Percentiles rank a stretch among this genome's conserved stretches.
Evolutionary conservation across 257 asterid species (phyloP).

Genomic region (Gentiana straminea): DNA sequence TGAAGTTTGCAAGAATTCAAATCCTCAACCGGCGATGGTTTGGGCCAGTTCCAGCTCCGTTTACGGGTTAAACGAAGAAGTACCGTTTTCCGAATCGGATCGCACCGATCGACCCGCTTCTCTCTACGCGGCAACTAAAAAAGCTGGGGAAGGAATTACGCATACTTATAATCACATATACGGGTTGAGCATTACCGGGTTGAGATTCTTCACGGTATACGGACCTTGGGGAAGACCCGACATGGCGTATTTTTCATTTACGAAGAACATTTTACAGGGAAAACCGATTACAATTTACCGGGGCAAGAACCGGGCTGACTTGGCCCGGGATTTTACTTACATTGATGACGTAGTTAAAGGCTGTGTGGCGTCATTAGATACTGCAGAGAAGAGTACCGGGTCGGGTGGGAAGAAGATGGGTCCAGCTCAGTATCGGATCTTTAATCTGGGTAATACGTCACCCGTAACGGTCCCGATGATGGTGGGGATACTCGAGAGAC

Average conservation of each 20-base stretch:
- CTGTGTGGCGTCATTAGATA: conserved; percentile 56
- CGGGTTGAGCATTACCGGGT: conserved; percentile 69
- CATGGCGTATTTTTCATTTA: conserved; percentile 76
- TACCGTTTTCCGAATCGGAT: conserved; percentile 65
- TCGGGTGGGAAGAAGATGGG: conserved; percentile 73
- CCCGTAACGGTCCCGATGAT: conserved; percentile 81
- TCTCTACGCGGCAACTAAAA: conserved; percentile 67
- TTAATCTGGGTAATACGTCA: conserved; percentile 64
- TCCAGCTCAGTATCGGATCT: conserved; percentile 62
- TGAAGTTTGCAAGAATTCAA: conserved; percentile 45
- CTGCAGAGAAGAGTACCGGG: conserved; percentile 71
- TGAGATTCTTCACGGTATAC: conserved; percentile 69
- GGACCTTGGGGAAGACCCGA: conserved; percentile 90
- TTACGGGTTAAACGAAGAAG: conserved; percentile 58
- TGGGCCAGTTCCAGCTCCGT: conserved; percentile 95
- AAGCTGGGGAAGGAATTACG: conserved; percentile 66
- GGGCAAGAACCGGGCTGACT: conserved; percentile 58
- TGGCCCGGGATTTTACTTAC: conserved; percentile 77
- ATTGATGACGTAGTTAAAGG: conserved; percentile 78
- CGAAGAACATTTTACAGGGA: conserved; percentile 46
- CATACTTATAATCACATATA: conserved; percentile 64
- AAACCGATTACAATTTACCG: conserved; percentile 60
- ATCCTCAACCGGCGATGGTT: conserved; percentile 53
- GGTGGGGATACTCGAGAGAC: conserved; percentile 62
- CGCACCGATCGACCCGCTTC: conserved; percentile 78